Percentiles rank a stretch among this genome's conserved stretches.
These are phyloP conservation scores for Pichia exigua DNA, from an alignment of 805 yeast genomes.

Conservation along the genomic window DNA sequence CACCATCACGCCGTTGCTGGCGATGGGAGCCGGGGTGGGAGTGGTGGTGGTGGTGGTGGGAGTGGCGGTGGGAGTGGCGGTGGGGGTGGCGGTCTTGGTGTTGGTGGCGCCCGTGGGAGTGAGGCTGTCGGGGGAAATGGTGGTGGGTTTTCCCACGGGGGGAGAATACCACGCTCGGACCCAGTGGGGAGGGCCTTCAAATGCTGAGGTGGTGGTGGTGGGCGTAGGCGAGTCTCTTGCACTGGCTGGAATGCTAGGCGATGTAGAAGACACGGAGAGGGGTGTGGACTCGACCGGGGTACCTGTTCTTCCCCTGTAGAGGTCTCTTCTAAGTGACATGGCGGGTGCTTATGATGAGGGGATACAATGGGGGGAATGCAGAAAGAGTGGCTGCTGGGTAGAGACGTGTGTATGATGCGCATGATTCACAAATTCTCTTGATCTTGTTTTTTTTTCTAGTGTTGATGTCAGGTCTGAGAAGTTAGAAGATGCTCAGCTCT, in stretches of 20 bases:
- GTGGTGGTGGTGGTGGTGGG: neutral
- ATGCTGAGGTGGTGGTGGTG: neutral
- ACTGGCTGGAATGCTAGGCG: neutral
- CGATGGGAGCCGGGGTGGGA: neutral
- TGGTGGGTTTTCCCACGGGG: neutral
- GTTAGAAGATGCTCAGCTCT: neutral
- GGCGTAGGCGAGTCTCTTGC: neutral
- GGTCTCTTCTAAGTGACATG: conserved; percentile 29
- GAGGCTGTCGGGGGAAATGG: neutral
- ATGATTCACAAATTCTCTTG: no score
- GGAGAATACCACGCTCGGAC: neutral
- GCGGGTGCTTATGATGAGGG: neutral
- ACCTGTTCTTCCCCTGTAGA: conserved; percentile 26
- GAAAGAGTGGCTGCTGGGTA: no score
- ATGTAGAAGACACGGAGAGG: neutral
- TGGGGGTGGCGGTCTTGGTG: neutral
- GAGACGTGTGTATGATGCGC: no score
- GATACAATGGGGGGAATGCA: neutral
- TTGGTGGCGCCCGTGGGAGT: neutral
- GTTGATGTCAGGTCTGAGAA: no score
- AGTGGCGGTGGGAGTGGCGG: neutral
- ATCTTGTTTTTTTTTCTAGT: no score
- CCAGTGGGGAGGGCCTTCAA: neutral
- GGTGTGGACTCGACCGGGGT: conserved; percentile 11
- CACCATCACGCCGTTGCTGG: neutral